Base-by-base conservation (phyloP, 441 rosid species). In the Syzygium syzygioides region DNA sequence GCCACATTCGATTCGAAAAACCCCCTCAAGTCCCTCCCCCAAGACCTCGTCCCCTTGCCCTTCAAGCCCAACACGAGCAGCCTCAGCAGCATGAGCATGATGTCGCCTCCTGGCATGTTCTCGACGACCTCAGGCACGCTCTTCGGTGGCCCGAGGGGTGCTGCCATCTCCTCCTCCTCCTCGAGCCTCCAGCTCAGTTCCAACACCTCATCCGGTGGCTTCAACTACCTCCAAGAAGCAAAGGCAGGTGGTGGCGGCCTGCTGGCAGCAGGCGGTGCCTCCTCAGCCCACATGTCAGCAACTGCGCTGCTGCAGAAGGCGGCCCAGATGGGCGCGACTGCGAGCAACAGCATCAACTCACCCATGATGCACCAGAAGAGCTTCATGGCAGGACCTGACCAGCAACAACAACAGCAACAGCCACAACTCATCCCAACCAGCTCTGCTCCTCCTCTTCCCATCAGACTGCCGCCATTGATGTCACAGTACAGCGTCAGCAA, bases 261-360 rank as follows among this genome's bases (percentile, higher is more conserved):
- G 41, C 64, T 54, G 45, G 25, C 6, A 7, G 86, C 34, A 6
- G 62, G n/a, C 19, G 1, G 25, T 56, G 89, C 85, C 93, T 92
- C 91, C 30, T 80, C 93, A 0, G 92, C 94, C 83, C 93, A 92
- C 90, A 93, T 94, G 95, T 95, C 96, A 18, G 96, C 95, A 4
- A 94, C 96, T 4, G 95, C 95, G 8, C 86, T 94, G 89, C 85
- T 95, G 80, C 95, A 93, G 86, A 94, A 93, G 83, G 96, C 95
- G 4, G 96, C 95, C 15, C 95, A 95, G 87, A 93, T 95, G 94
- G 96, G 94, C 64, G 94, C 95, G 54, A 93, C 95, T 9, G 95
- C 96, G 23, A 94, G 95, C 91, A 94, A 92, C 90, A 91, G 90
- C 86, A 93, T 93, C 86, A 96, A 94, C 86, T 95, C 97, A 23